A percentile compares a stretch with the other conserved stretches of the same genome.
Conservation (phyloP, 179 eudicot genomes). For the Beta macrorhiza region DNA sequence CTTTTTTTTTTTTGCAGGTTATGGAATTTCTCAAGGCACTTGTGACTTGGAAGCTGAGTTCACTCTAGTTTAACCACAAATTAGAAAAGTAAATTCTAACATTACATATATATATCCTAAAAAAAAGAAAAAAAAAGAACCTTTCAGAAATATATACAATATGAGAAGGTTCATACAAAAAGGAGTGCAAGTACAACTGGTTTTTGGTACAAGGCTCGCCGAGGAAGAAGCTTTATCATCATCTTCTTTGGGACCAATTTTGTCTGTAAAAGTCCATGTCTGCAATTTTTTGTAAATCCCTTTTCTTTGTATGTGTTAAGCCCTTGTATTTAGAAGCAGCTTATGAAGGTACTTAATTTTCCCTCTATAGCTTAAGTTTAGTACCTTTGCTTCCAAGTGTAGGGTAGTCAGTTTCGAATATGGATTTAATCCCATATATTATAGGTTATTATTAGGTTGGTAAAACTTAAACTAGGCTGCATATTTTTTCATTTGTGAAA, state of each 20-base stretch:
- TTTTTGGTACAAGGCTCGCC: slow-evolving; percentile 2
- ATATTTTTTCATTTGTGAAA: slow-evolving; percentile 27
- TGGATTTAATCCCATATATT: background rate
- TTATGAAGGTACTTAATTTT: slow-evolving; percentile 18
- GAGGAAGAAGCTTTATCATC: background rate
- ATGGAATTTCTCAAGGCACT: slow-evolving; percentile 66
- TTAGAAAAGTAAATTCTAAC: slow-evolving; percentile 24
- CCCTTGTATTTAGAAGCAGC: slow-evolving; percentile 20
- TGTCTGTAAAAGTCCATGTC: slow-evolving; percentile 16
- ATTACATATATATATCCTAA: slow-evolving; percentile 12
- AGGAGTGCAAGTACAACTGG: slow-evolving; percentile 13
- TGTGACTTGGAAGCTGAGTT: slow-evolving; percentile 46
- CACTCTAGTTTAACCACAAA: slow-evolving; percentile 20
- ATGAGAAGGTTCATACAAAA: slow-evolving; percentile 26
- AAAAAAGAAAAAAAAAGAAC: background rate
- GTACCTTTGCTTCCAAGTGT: background rate
- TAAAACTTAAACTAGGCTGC: background rate
- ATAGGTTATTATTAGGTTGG: background rate
- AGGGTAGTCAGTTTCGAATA: background rate
- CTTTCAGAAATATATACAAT: slow-evolving; percentile 15
- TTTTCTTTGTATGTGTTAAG: slow-evolving; percentile 16
- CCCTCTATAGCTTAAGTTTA: background rate
- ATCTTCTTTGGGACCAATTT: background rate
- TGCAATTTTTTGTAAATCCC: slow-evolving; percentile 34
- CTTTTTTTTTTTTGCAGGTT: slow-evolving; percentile 41